These are phyloP conservation scores for Yamadazyma mexicana DNA, from an alignment of 1,139 yeast species.

Conservation along the genomic window DNA sequence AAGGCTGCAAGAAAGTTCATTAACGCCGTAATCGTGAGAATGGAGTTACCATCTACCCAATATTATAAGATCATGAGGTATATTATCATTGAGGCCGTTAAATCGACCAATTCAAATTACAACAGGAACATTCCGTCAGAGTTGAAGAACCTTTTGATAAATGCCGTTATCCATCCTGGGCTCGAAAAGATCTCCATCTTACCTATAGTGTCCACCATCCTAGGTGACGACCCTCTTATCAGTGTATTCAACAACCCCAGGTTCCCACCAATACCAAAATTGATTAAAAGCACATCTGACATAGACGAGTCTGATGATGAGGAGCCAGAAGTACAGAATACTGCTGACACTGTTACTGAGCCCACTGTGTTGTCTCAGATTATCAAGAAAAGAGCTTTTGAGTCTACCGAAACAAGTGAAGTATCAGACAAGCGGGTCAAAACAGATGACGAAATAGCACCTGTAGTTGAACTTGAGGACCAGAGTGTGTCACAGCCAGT, in stretches of 20 bases:
- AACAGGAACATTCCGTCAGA: conserved; percentile 29
- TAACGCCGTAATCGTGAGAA: conserved; percentile 45
- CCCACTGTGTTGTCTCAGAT: conserved; percentile 9
- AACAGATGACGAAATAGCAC: conserved; percentile 6
- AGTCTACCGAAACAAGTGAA: background rate
- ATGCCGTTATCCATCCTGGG: conserved; percentile 65
- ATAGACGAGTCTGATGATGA: conserved; percentile 14
- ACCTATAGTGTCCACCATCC: conserved; percentile 63
- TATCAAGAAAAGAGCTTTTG: conserved; percentile 19
- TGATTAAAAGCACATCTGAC: conserved; percentile 22
- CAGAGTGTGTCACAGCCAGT: conserved; percentile 13
- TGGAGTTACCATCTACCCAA: conserved; percentile 60
- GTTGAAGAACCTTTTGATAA: conserved; percentile 44
- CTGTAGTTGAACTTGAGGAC: conserved; percentile 4
- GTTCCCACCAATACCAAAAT: conserved; percentile 61
- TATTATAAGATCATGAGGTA: conserved; percentile 62
- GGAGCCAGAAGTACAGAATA: conserved; percentile 17
- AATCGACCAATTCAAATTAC: conserved; percentile 24
- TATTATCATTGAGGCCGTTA: conserved; percentile 49
- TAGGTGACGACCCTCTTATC: conserved; percentile 42
- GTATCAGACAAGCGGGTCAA: conserved; percentile 6
- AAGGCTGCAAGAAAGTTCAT: conserved; percentile 49
- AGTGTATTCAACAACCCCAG: conserved; percentile 73
- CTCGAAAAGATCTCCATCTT: conserved; percentile 59
- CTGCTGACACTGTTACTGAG: background rate